A percentile compares a stretch with the other conserved stretches of the same genome.
phyloP scores from a whole-genome alignment of 2,329 filamentous ascomycete genomes.

The Zymoseptoria brevis region DNA sequence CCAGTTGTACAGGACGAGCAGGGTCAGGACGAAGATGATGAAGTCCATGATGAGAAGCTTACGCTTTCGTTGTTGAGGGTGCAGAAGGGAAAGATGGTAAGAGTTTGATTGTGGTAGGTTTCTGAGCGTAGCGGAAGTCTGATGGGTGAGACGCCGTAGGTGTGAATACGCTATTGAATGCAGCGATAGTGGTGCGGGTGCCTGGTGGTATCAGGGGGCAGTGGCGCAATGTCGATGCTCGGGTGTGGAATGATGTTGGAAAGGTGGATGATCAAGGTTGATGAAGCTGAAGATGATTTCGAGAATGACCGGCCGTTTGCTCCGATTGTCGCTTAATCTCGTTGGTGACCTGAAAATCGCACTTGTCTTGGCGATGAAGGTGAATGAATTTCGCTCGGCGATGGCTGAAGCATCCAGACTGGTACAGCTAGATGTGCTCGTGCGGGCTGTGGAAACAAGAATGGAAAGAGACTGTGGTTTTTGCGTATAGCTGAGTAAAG shows the following conservation, averaged over 20 bases:
- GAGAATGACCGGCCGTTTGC: background rate
- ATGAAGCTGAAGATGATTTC: background rate
- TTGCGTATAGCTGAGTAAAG: background rate
- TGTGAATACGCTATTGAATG: background rate
- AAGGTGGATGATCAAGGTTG: background rate
- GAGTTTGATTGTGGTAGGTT: background rate
- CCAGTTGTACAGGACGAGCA: background rate
- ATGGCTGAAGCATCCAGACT: background rate
- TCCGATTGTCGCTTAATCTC: background rate
- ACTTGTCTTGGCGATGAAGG: background rate
- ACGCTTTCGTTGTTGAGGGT: background rate
- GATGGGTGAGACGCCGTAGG: background rate
- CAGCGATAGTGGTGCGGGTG: background rate
- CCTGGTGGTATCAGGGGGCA: background rate
- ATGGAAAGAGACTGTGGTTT: background rate
- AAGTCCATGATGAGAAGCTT: background rate
- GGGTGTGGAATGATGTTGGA: background rate
- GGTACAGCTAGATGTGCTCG: background rate
- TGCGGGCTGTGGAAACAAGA: background rate
- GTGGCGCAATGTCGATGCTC: background rate
- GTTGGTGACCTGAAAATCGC: background rate
- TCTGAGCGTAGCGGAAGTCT: background rate
- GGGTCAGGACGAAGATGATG: background rate
- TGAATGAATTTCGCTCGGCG: background rate
- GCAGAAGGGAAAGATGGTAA: background rate